Base-by-base conservation (phyloP, 1,284 basidiomycete genomes). In the Anthracocystis panici-leucophaei region DNA sequence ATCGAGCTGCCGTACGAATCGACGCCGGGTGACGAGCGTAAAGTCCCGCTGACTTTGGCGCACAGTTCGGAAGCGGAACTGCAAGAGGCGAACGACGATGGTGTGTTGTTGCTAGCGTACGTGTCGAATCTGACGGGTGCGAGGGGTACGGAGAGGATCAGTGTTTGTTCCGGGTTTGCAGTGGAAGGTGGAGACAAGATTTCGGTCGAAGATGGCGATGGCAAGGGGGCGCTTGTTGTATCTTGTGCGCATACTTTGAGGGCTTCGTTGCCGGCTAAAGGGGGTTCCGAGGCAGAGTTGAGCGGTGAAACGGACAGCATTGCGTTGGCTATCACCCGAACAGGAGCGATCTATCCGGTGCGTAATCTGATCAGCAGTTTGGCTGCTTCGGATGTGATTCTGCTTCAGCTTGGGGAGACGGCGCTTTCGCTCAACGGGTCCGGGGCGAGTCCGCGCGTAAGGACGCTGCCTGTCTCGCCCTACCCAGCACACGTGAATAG, bases 211-310 rank as follows among this genome's bases (percentile, higher is more conserved):
- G 77, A 77, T 41, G 82, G 79, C 5, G 84, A 81, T 4, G 86
- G 88, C 27, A 68, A 58, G 14, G 82, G 79, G 1, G 84, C 86
- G 3, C 71, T 89, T 11, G 80, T 91, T 27, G 79, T 91, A 14
- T 90, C 90, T 1, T 92, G 91, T 75, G 90, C 89, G 5, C 91
- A 92, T 81, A 91, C 91, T 10, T 51, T 88, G 86, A 25, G 86
- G 84, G 35, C 71, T 86, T 40, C 84, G 87, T 59, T 68, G 21
- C 73, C 65, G 18, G 18, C 42, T 10, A 61, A 56, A 33, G 27
- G n/a, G 11, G 79, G 84, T 50, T 69, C 80, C 21, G 77, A 63
- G 54, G 6, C 29, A 4, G 53, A 44, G 2, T 5, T 40, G 27
- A 27, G 23, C 48, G 16, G 21, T 20, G 21, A 14, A 33, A 42